phyloP scores from a whole-genome alignment of 225 moss, liverwort and hornwort genomes.

The Polytrichum commune region DNA sequence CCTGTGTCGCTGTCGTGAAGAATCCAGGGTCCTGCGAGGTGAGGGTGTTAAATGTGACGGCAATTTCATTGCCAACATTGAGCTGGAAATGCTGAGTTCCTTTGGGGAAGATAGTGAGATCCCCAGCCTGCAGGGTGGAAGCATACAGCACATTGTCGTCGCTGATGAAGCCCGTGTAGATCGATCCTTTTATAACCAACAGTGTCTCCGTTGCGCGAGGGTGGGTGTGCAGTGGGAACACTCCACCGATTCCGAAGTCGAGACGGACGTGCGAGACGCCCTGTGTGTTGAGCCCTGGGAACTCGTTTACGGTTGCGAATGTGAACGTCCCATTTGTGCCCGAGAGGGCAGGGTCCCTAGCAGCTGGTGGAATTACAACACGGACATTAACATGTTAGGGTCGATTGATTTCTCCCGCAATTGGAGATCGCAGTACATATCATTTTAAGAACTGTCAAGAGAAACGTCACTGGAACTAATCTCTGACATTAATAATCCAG shows the following conservation, averaged over 20 bases:
- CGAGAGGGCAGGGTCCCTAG: not conserved
- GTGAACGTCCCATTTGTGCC: not conserved
- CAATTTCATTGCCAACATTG: constrained; percentile 1
- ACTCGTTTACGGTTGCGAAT: not conserved
- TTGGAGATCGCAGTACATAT: too few species aligned
- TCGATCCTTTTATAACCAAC: constrained; percentile 1
- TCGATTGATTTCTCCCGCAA: too few species aligned
- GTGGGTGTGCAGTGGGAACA: constrained; percentile 5
- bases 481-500: too few species aligned
- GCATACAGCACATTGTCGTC: constrained; percentile 1
- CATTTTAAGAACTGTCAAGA: too few species aligned
- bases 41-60: not conserved
- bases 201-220: constrained; percentile 2
- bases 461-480: too few species aligned
- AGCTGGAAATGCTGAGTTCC: not conserved
- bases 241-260: constrained; percentile 2
- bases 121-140: not conserved
- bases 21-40: not conserved
- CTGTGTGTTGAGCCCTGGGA: constrained; percentile 9
- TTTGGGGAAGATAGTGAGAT: not conserved
- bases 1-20: not conserved
- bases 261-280: constrained; percentile 4
- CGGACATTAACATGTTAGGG: too few species aligned
- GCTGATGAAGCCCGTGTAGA: not conserved
- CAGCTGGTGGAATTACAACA: too few species aligned